Evolutionary conservation across 768 basidiomycete genomes (phyloP), one percentile per base, ranked within the genome.

Genomic region (Panaeolus papilionaceus): DNA sequence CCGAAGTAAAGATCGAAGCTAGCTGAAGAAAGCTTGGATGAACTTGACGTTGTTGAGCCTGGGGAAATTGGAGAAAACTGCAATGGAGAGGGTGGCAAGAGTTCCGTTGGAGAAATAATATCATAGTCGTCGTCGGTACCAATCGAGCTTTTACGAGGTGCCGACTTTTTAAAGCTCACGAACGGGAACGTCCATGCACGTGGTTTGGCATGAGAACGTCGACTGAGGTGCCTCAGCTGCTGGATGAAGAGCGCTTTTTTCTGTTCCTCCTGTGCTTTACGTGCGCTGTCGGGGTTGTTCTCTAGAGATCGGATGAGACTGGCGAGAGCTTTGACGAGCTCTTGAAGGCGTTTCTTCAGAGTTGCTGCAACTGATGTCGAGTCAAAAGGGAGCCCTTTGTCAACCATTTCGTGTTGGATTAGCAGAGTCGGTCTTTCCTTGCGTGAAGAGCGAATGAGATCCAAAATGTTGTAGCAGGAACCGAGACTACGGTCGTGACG

Each of bases 351-450:
- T 16, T 58, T 58, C 20, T 33, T 33, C 28, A 58, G 16, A 14
- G 54, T 58, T 58, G 54, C 54, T 1, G 54, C 54, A 14, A 58
- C 54, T 11, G 54, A 33, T 14, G 54, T 58, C 3, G 26, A 10
- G 12, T 58, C 11, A 16, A 58, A 58, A 58, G 54, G 28, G 12
- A 58, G 54, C 3, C 33, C 28, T 70, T 85, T 77, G 64, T 84
- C 83, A 11, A 23, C 20, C 18, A 89, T 76, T 72, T 90, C 88
- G 26, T 78, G 75, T 70, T 89, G 89, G 63, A 90, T 88, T 23
- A 79, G 80, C 2, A 89, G 77, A 0, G 83, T 77, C 2, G 79
- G 69, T 0, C 87, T 82, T 26, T 76, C 74, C 8, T 75, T 81
- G 4, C 28, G 54, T 28, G 28, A 14, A 38, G 77, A 73, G n/a